Percentiles rank a stretch among this genome's conserved stretches.
phyloP scores from a whole-genome alignment of 2,329 filamentous ascomycete species.

The Hyphodiscus sp. region DNA sequence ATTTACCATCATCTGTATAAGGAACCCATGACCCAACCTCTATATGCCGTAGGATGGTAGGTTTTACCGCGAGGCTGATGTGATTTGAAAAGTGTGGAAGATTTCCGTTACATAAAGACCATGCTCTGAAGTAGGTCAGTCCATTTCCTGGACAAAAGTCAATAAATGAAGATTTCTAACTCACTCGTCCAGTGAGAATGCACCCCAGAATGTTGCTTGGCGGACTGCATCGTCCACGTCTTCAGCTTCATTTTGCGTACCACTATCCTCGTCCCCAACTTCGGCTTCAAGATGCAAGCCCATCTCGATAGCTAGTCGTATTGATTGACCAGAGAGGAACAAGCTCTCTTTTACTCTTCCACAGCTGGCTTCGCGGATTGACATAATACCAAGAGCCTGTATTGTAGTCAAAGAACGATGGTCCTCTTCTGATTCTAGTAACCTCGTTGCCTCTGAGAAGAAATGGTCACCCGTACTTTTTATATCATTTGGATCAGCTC shows the following conservation, averaged over 20 bases:
- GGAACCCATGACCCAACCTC: too few relatives aligned
- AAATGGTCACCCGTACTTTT: conserved; percentile 68
- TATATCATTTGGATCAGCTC: conserved; percentile 53
- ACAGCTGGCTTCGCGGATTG: conserved; percentile 65
- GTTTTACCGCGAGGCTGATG: not conserved
- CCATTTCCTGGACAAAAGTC: too few relatives aligned
- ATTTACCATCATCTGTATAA: not conserved
- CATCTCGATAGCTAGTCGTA: conserved; percentile 57
- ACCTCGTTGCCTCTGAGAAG: conserved; percentile 59
- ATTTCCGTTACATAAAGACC: not conserved
- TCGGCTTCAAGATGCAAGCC: conserved; percentile 16
- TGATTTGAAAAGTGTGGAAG: not conserved
- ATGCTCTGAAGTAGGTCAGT: not conserved
- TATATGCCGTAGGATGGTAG: too few relatives aligned
- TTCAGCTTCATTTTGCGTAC: conserved; percentile 35
- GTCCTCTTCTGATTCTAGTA: conserved; percentile 53
- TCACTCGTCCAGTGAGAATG: conserved; percentile 35
- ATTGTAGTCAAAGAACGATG: conserved; percentile 59
- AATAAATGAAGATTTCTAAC: not conserved
- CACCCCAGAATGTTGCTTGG: conserved; percentile 46
- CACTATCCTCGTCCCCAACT: not conserved
- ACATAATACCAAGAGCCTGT: conserved; percentile 71
- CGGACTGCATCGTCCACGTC: conserved; percentile 40
- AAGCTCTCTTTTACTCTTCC: conserved; percentile 68
- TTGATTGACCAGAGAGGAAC: conserved; percentile 65